These are phyloP conservation scores for Piper longum DNA, from an alignment of 164 flowering plant species.

Conservation along the genomic window DNA sequence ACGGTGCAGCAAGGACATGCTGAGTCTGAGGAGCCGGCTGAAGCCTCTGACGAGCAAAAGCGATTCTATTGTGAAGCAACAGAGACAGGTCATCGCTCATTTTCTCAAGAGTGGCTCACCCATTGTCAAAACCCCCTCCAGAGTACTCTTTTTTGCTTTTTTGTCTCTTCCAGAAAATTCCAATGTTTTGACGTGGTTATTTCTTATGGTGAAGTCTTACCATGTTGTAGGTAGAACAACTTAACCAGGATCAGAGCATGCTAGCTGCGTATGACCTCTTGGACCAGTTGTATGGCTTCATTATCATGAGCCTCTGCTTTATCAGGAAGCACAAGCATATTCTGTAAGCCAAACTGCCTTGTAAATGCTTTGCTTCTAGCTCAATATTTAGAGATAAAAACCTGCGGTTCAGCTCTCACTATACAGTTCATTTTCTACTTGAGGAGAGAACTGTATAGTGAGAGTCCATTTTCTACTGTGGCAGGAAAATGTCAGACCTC, in stretches of 20 bases:
- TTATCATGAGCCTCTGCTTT: conserved; percentile 35
- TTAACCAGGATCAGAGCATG: conserved; percentile 35
- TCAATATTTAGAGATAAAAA: too few relatives aligned
- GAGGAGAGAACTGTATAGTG: too few relatives aligned
- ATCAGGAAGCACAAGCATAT: conserved; percentile 55
- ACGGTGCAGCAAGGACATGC: conserved; percentile 52
- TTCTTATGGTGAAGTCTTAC: background rate
- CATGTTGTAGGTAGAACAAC: conserved; percentile 51
- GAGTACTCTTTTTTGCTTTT: conserved; percentile 22
- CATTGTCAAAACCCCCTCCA: conserved; percentile 26
- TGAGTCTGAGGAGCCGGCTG: conserved; percentile 49
- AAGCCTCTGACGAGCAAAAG: conserved; percentile 60
- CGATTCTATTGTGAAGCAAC: conserved; percentile 30
- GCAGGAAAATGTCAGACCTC: conserved; percentile 1
- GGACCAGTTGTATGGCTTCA: conserved; percentile 55
- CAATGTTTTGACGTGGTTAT: background rate
- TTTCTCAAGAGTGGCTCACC: conserved; percentile 42
- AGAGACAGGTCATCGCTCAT: conserved; percentile 41
- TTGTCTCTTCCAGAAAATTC: background rate
- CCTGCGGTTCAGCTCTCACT: too few relatives aligned
- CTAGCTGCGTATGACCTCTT: conserved; percentile 43
- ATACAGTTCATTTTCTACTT: too few relatives aligned
- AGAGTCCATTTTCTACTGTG: conserved; percentile 6
- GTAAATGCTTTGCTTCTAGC: background rate
- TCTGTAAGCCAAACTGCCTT: background rate